A percentile compares a stretch with the other conserved stretches of the same genome.
Conservation (phyloP, 495 filamentous ascomycete species). For the Recurvomyces mirabilis region DNA sequence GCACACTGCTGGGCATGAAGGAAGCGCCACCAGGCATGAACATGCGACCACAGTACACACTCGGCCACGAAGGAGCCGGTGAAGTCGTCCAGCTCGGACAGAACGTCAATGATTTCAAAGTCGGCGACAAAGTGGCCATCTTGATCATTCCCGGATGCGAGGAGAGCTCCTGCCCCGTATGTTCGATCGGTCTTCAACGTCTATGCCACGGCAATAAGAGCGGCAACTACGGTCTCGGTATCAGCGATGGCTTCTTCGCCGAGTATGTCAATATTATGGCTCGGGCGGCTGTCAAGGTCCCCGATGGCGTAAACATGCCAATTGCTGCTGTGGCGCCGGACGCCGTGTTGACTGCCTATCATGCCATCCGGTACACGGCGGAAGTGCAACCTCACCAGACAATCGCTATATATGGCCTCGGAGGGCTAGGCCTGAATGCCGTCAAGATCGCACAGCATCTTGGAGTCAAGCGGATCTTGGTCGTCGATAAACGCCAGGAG, state of each 20-base stretch:
- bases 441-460: constrained; percentile 7
- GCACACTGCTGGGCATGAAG: not conserved
- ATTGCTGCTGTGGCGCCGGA: constrained; percentile 2
- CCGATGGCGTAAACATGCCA: not conserved
- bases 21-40: not conserved
- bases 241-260: constrained; percentile 4
- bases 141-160: constrained; percentile 6
- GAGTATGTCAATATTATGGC: constrained; percentile 5
- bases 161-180: not conserved
- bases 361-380: constrained; percentile 6
- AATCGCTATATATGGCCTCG: constrained; percentile 7
- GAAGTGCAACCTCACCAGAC: constrained; percentile 7
- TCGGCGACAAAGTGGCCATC: constrained; percentile 7
- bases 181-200: not conserved
- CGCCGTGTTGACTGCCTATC: constrained; percentile 9
- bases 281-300: constrained; percentile 3
- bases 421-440: constrained; percentile 8
- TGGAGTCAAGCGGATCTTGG: constrained; percentile 2
- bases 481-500: constrained; percentile 9
- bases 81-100: constrained; percentile 4
- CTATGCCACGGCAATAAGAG: not conserved
- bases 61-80: constrained; percentile 7
- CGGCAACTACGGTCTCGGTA: constrained; percentile 8
- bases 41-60: not conserved
- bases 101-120: not conserved